A percentile compares a stretch with the other conserved stretches of the same genome.
Evolutionary conservation across 2,329 filamentous ascomycete species (phyloP).

Genomic region (Hymenoscyphus fraxineus): DNA sequence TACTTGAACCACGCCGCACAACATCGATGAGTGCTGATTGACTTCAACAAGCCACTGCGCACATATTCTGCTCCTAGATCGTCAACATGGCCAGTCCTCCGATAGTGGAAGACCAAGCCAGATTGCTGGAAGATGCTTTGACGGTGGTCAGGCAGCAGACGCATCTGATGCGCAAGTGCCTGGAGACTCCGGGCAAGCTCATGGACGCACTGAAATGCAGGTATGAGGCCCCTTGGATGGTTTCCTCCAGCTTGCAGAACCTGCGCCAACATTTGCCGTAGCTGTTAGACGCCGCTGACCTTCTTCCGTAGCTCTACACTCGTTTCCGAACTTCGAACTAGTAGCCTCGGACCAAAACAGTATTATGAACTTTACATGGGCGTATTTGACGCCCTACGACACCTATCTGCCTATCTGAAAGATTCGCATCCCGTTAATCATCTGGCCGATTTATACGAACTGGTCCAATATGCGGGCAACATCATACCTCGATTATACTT

Average conservation of each 20-base stretch:
- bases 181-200: slow-evolving; percentile 95
- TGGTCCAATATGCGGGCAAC: slow-evolving; percentile 97
- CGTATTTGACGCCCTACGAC: slow-evolving; percentile 94
- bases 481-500: slow-evolving; percentile 95
- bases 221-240: slow-evolving; percentile 52
- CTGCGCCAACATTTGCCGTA: slow-evolving; percentile 2
- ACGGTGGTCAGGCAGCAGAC: slow-evolving; percentile 96
- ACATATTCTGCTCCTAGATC: slow-evolving; percentile 20
- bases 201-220: slow-evolving; percentile 99
- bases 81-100: slow-evolving; percentile 51
- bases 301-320: slow-evolving; percentile 73
- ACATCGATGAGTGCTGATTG: slow-evolving; percentile 28
- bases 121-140: slow-evolving; percentile 95
- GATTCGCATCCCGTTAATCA: slow-evolving; percentile 98
- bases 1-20: slow-evolving; percentile 16
- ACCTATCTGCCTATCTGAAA: slow-evolving; percentile 92
- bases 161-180: slow-evolving; percentile 91
- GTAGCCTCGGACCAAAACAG: slow-evolving; percentile 96
- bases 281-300: slow-evolving; percentile 18
- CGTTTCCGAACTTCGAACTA: slow-evolving; percentile 96
- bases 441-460: slow-evolving; percentile 94
- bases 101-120: slow-evolving; percentile 75
- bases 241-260: neutral
- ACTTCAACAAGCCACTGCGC: slow-evolving; percentile 28
- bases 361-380: slow-evolving; percentile 99